phyloP scores from a whole-genome alignment of 2,329 filamentous ascomycete genomes.

The Phoma sp. region DNA sequence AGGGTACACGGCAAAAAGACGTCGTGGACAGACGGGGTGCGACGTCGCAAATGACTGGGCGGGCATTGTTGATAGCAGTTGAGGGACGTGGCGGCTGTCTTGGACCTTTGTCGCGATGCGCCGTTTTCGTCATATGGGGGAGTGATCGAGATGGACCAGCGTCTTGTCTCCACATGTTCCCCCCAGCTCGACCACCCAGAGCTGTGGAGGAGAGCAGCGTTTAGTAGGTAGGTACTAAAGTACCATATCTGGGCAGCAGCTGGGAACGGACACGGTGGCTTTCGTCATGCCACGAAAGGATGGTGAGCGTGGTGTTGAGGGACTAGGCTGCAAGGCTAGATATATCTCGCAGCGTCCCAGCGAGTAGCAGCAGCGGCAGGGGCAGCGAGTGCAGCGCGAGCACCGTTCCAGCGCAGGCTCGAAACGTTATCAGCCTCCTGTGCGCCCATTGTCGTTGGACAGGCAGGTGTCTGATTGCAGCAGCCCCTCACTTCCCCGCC shows the following conservation, averaged over 20 bases:
- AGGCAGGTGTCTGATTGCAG: slow-evolving; percentile 11
- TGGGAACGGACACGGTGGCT: slow-evolving; percentile 9
- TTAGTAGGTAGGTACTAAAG: neutral
- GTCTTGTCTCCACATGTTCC: slow-evolving; percentile 20
- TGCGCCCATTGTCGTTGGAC: slow-evolving; percentile 2
- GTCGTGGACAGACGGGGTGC: neutral
- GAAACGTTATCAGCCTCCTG: slow-evolving; percentile 17
- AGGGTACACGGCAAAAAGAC: neutral
- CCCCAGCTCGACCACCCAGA: slow-evolving; percentile 8
- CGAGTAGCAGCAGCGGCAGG: slow-evolving; percentile 11
- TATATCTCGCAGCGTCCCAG: slow-evolving; percentile 20
- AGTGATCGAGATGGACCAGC: slow-evolving; percentile 4
- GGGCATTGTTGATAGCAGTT: neutral
- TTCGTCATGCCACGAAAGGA: slow-evolving; percentile 22
- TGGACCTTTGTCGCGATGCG: neutral
- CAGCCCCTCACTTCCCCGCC: slow-evolving; percentile 19
- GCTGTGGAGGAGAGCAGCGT: slow-evolving; percentile 1
- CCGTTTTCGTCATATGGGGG: slow-evolving; percentile 11
- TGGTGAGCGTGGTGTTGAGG: slow-evolving; percentile 33
- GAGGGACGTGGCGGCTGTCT: slow-evolving; percentile 1
- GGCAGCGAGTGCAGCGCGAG: slow-evolving; percentile 5
- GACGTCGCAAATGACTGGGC: neutral
- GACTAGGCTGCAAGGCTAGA: slow-evolving; percentile 29
- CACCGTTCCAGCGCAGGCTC: slow-evolving; percentile 7
- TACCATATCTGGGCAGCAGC: neutral